Base-by-base conservation (phyloP, 2,329 filamentous ascomycete species). In the Ilyonectria robusta region DNA sequence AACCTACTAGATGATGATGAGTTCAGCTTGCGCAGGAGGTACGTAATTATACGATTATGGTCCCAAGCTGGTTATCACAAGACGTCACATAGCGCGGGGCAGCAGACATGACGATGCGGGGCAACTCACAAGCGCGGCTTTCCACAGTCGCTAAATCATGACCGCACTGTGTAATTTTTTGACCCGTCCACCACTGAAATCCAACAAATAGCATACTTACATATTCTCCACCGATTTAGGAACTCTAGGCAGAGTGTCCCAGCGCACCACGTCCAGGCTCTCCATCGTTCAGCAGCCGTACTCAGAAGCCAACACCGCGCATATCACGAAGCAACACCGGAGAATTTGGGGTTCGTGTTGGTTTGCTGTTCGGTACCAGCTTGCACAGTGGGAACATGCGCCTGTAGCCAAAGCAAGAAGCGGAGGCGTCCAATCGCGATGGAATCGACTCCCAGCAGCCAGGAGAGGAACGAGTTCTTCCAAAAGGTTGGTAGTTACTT, bases 401-500 rank as follows among this genome's bases (percentile, higher is more conserved):
- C 50, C 50, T 58, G 56, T 74, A 74, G 64, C 67, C 57, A 54
- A 58, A 57, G 26, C 54, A 33, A 29, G 69, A 67, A 69, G 65
- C 69, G 55, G 68, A 70, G 50, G 66, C 66, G 74, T 72, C 65
- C 46, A 54, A 47, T 53, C 65, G 68, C 62, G 56, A 78, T 78
- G 76, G 72, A 78, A 56, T 69, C 74, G 48, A 69, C 68, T 56
- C 26, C 70, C 7, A 71, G 59, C 35, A 66, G 63, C 29, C 71
- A 72, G 53, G 71, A 75, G 53, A 73, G 77, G 65, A 79, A 78
- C 26, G 76, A 74, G 61, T 72, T 79, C 59, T 80, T 80, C 65
- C 78, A 78, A 65, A 76, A 66, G 64, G 78, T 79, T 10, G 35
- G 70, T 29, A 2, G 42, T 9, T 46, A 1, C 9, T 5, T 2